Conservation (phyloP, 129 eudicot genomes). For the carrot (Daucus carota) region DH1_v3.0 NC_030381.2:4213001-4213500, state of each 20-base stretch:
- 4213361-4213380: not conserved
- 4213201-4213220: not conserved
- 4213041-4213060: not conserved
- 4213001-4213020: not conserved
- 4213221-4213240: not conserved
- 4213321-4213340: not conserved
- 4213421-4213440: constrained; percentile 28
- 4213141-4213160: not conserved
- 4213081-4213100: not conserved
- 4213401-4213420: not conserved
- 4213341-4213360: not conserved
- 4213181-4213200: not conserved
- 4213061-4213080: not conserved
- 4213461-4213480: constrained; percentile 40
- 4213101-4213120: not conserved
- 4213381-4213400: not conserved
- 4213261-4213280: not conserved
- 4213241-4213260: not conserved
- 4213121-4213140: not conserved
- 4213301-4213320: not conserved
- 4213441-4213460: constrained; percentile 56
- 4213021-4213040: not conserved
- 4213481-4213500: constrained; percentile 19
- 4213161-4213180: not conserved
- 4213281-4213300: not conserved